Conservation (phyloP, 2,329 filamentous ascomycete genomes). For the Niveomyces coronatus region DNA sequence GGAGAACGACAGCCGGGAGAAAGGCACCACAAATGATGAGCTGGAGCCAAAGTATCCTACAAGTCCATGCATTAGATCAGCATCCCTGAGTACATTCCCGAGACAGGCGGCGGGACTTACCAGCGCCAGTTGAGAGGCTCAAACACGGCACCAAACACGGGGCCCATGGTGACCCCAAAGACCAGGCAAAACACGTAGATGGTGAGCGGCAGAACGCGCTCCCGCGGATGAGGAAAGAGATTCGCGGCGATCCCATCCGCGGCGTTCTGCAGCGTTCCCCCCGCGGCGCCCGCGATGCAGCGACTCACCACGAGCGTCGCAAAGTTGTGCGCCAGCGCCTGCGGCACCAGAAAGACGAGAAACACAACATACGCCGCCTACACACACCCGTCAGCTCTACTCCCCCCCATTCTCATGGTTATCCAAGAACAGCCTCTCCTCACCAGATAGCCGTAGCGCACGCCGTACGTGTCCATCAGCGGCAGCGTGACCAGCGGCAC, state of each 20-base stretch:
- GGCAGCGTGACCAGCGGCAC: slow-evolving; percentile 10
- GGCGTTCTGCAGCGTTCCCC: slow-evolving; percentile 11
- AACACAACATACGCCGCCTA: slow-evolving; percentile 7
- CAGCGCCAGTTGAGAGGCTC: slow-evolving; percentile 11
- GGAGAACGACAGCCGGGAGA: slow-evolving; percentile 1
- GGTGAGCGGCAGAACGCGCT: slow-evolving; percentile 9
- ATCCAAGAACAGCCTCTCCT: not conserved
- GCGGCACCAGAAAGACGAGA: slow-evolving; percentile 8
- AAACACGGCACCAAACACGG: slow-evolving; percentile 10
- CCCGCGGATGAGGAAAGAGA: slow-evolving; percentile 6
- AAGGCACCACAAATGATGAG: slow-evolving; percentile 9
- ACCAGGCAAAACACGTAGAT: slow-evolving; percentile 10
- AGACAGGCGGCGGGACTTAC: not conserved
- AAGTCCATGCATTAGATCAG: too few relatives aligned
- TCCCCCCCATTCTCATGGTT: not conserved
- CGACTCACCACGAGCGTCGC: slow-evolving; percentile 13
- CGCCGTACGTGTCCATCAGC: slow-evolving; percentile 12
- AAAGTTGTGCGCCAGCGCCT: slow-evolving; percentile 9
- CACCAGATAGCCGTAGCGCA: slow-evolving; percentile 9
- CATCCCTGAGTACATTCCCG: too few relatives aligned
- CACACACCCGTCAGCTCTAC: not conserved
- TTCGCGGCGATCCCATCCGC: slow-evolving; percentile 12
- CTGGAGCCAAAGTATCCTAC: slow-evolving; percentile 12
- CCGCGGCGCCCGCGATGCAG: slow-evolving; percentile 8
- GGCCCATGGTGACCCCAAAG: slow-evolving; percentile 11